Evolutionary conservation across 768 basidiomycete genomes (phyloP), one percentile per base, ranked within the genome.

Genomic region (Termitomyces sp.): DNA sequence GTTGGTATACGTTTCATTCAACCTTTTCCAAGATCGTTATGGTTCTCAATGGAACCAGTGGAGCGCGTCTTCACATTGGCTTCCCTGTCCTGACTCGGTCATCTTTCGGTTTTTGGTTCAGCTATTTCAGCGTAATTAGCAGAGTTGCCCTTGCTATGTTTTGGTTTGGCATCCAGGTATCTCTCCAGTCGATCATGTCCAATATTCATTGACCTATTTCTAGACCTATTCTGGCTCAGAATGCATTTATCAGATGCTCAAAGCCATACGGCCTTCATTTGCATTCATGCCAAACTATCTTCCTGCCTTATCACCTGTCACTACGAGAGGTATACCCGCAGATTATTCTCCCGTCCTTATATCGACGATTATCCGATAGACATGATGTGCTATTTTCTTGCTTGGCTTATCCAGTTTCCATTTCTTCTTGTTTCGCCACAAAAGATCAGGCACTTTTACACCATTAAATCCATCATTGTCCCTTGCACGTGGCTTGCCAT

Each of bases 31-130:
- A 37, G 70, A 57, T 64, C 21, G 82, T 85, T 19, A 83, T 93
- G 75, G 82, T 91, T 1, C 72, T 89, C 48, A 94, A 91, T 64
- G 91, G 91, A 49, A 84, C 86, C 5, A 78, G 83, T 28, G 89
- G 91, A 26, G 87, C 91, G 26, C 81, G 87, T 19, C 78, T 91
- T 45, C 89, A 90, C 62, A 73, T 93, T 26, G 82, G 87, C 0
- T 92, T 92, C 66, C 78, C 80, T 0, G 73, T 94, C 50, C 75
- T 92, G n/a, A 90, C 87, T 62, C 78, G 92, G 15, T 91, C 91
- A 1, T 91, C 88, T 0, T 90, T 94, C 62, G 92, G 93, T 1
- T 94, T 92, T 73, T 94, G 88, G 84, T 81, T 94, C 63, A 89
- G 89, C 66, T 94, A 91, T 71, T 93, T 93, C 68, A 84, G 82